phyloP scores from a whole-genome alignment of 352 stramenopile genomes.

The Phytophthora idaei region DNA sequence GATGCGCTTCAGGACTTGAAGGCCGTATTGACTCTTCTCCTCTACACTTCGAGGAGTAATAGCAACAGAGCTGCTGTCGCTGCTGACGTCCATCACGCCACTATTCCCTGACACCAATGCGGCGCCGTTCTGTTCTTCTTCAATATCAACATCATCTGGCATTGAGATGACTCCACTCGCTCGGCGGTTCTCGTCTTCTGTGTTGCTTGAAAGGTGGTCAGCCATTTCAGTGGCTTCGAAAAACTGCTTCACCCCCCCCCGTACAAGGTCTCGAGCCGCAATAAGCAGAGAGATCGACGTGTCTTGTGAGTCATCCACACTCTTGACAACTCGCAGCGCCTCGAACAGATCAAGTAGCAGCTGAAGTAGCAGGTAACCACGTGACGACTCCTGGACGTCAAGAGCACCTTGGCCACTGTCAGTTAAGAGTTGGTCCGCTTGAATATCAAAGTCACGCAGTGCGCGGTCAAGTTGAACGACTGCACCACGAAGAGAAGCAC shows the following conservation, averaged over 20 bases:
- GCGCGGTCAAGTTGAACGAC: constrained; percentile 42
- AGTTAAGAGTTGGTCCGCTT: constrained; percentile 20
- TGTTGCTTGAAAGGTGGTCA: constrained; percentile 52
- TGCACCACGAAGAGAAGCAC: constrained; percentile 36
- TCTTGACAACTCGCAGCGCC: constrained; percentile 19
- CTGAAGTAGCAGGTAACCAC: constrained; percentile 18
- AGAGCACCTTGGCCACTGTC: not conserved
- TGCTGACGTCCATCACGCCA: constrained; percentile 15
- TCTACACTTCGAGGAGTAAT: constrained; percentile 11
- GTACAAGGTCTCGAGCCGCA: constrained; percentile 42
- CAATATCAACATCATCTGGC: constrained; percentile 19
- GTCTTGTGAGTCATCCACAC: not conserved
- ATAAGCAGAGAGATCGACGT: constrained; percentile 29
- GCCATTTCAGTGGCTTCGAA: constrained; percentile 74
- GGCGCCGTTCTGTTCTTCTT: constrained; percentile 21
- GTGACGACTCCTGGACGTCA: constrained; percentile 4
- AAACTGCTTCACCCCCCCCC: constrained; percentile 59
- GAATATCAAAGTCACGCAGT: constrained; percentile 35
- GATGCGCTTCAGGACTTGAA: constrained; percentile 76
- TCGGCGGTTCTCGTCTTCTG: constrained; percentile 18
- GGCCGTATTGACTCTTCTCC: constrained; percentile 56
- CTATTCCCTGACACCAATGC: constrained; percentile 19
- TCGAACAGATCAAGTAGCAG: constrained; percentile 39
- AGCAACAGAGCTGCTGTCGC: constrained; percentile 14
- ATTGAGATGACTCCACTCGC: not conserved